Conservation (phyloP, 352 stramenopile species). For the Blastocystis sp. region DNA sequence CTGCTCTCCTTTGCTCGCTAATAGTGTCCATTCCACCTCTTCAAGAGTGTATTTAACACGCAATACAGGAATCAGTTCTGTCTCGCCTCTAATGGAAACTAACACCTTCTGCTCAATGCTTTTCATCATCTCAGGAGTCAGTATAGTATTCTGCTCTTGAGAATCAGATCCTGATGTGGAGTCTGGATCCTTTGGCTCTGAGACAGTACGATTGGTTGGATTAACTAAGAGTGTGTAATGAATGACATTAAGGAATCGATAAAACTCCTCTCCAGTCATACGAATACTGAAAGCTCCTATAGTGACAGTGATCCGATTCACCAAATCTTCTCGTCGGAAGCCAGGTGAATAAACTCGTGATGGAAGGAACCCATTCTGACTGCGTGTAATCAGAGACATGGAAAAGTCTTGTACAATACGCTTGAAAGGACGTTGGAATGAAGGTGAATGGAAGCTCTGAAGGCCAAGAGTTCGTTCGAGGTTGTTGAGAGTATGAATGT, state of each 20-base stretch:
- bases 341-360: neutral
- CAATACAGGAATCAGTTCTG: conserved; percentile 23
- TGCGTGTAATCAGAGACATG: conserved; percentile 33
- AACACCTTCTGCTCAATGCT: conserved; percentile 11
- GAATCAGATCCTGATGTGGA: neutral
- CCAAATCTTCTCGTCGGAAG: conserved; percentile 27
- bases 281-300: conserved; percentile 14
- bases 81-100: neutral
- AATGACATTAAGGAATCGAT: conserved; percentile 55
- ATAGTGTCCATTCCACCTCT: conserved; percentile 57
- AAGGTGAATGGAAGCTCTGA: neutral
- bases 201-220: conserved; percentile 13
- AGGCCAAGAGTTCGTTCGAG: neutral
- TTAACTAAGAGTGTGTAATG: conserved; percentile 53
- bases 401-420: conserved; percentile 58
- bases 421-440: conserved; percentile 27
- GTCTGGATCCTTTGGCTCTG: neutral
- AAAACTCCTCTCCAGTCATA: conserved; percentile 66
- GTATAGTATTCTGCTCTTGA: neutral
- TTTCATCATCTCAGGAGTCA: conserved; percentile 10
- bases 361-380: conserved; percentile 58
- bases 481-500: neutral
- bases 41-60: conserved; percentile 57
- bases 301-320: conserved; percentile 52
- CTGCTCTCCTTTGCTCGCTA: conserved; percentile 5